Evolutionary conservation across 768 basidiomycete species (phyloP).

Genomic region (Leccinum barrowsii): DNA sequence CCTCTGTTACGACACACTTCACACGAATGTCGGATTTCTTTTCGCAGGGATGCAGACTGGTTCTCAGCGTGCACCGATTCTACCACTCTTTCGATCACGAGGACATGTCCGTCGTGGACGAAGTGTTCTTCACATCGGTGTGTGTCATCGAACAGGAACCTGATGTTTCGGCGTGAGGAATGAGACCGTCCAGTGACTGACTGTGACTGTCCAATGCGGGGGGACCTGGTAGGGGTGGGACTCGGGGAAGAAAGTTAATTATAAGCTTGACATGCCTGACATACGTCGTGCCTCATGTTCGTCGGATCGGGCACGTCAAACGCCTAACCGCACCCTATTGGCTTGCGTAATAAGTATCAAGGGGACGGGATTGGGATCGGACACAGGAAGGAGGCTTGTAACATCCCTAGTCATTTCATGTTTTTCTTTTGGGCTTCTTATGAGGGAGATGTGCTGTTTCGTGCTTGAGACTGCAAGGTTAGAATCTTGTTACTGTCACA

Average conservation of each 20-base stretch:
- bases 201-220: not conserved
- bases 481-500: too few relatives aligned
- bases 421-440: not conserved
- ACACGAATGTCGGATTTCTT: not conserved
- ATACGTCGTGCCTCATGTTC: not conserved
- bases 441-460: not conserved
- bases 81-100: not conserved
- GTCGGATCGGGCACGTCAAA: not conserved
- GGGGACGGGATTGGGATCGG: not conserved
- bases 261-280: not conserved
- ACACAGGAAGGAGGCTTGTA: too few relatives aligned
- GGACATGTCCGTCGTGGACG: not conserved
- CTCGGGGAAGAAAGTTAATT: not conserved
- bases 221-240: not conserved
- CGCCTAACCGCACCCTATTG: not conserved
- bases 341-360: not conserved
- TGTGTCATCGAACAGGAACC: constrained; percentile 1
- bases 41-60: constrained; percentile 8
- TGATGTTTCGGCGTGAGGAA: not conserved
- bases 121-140: not conserved
- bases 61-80: constrained; percentile 3
- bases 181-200: not conserved
- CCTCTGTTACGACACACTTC: not conserved
- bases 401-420: not conserved
- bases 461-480: too few relatives aligned